Evolutionary conservation across 1,284 basidiomycete genomes (phyloP).

Genomic region (Bondarzewia mesenterica): DNA sequence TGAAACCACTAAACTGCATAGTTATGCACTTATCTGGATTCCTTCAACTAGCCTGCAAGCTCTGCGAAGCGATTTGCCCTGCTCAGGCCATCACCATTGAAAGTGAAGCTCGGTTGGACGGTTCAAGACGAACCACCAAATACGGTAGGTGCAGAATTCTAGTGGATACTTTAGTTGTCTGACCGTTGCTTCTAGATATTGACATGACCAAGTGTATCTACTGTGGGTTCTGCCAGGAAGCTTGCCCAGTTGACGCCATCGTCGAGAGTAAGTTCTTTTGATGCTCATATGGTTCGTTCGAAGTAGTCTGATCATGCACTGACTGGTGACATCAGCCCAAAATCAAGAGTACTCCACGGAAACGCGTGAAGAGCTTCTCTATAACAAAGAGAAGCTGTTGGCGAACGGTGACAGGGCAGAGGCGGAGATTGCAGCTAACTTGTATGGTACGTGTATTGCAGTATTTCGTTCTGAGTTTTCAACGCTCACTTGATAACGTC

Average conservation of each 20-base stretch:
- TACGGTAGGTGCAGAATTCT: conserved; percentile 60
- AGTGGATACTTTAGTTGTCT: neutral
- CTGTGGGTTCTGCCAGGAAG: conserved; percentile 98
- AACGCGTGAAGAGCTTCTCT: conserved; percentile 95
- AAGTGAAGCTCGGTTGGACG: conserved; percentile 92
- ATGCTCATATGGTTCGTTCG: neutral
- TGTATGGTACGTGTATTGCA: conserved; percentile 53
- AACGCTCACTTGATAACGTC: conserved; percentile 13
- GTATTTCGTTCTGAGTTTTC: conserved; percentile 10
- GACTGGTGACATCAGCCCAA: conserved; percentile 53
- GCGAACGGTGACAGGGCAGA: conserved; percentile 95
- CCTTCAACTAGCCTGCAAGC: conserved; percentile 77
- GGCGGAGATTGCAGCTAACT: conserved; percentile 93
- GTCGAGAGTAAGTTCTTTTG: conserved; percentile 77
- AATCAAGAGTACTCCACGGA: conserved; percentile 97
- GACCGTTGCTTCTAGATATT: conserved; percentile 53
- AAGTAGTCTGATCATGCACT: conserved; percentile 3
- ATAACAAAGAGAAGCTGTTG: conserved; percentile 98
- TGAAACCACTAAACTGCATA: conserved; percentile 1
- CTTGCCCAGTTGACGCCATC: conserved; percentile 98
- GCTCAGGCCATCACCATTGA: conserved; percentile 99
- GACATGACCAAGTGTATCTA: conserved; percentile 98
- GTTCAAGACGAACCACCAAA: conserved; percentile 94
- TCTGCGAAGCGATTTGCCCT: conserved; percentile 99
- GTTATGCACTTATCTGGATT: conserved; percentile 7